Evolutionary conservation across 306 rosid genomes (phyloP), one percentile per base, ranked within the genome.

Genomic region (Astragalus membranaceus): DNA sequence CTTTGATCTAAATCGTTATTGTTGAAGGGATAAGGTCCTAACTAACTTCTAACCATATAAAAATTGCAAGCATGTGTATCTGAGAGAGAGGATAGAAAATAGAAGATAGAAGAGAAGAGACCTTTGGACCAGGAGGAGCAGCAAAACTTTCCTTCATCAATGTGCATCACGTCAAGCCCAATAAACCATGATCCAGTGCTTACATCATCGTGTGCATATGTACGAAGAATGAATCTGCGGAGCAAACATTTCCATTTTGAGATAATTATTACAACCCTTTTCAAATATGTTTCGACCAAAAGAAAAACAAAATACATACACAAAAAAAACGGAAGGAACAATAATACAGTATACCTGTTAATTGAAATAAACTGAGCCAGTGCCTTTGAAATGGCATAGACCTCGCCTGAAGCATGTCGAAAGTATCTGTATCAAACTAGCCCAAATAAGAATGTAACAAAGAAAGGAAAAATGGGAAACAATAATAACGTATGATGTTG

Each of bases 161-260:
- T 17, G 80, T 86, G 85, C 64, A 69, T 64, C 70, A 85, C 90
- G 16, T 87, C 90, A 53, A 89, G 81, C 55, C 92, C 96, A 75
- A 89, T 81, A 83, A 89, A 87, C 96, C 92, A 86, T 37, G 96
- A 87, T 66, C 92, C 96, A 7, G 80, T 73, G 69, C 87, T 87
- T 64, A 85, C 70, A 81, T 87, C 92, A 57, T 87, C 92, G 4
- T 85, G 88, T 53, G 92, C 88, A 79, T 85, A 87, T 43, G 85
- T 78, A 70, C 85, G 90, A 68, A 89, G 88, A 75, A 79, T 70
- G 67, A 67, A 42, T 79, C 96, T 89, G 82, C 58, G 74, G 20
- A 73, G 72, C 59, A 67, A 80, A 32, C 55, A 70, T 39, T 46
- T 41, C 75, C 63, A 32, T 42, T 64, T 13, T 60, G 48, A 68